phyloP scores from a whole-genome alignment of 2,329 filamentous ascomycete species.

The Atkinsonella texensis region DNA sequence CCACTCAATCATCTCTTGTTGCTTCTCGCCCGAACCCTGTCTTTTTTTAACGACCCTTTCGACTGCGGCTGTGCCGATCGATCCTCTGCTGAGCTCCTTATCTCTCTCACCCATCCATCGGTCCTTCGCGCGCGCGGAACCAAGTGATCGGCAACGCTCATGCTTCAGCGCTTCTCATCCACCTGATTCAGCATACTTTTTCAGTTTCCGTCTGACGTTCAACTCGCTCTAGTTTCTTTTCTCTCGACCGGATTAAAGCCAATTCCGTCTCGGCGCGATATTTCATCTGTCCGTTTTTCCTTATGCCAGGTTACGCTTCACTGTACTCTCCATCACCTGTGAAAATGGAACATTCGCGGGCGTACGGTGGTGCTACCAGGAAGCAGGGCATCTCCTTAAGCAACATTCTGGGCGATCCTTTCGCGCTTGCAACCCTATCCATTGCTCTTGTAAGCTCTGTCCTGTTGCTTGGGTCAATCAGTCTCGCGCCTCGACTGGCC shows the following conservation, averaged over 20 bases:
- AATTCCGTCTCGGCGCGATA: neutral
- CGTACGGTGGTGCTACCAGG: conserved; percentile 37
- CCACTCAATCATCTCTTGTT: conserved; percentile 5
- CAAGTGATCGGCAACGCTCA: conserved; percentile 1
- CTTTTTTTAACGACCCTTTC: neutral
- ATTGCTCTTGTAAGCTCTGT: conserved; percentile 68
- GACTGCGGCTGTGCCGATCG: conserved; percentile 10
- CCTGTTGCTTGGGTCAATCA: neutral
- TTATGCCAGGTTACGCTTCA: conserved; percentile 67
- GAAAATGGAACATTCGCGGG: conserved; percentile 67
- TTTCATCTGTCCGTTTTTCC: conserved; percentile 18
- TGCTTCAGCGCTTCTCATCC: neutral
- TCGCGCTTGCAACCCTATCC: conserved; percentile 86
- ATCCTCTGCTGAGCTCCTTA: conserved; percentile 1
- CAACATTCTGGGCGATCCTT: conserved; percentile 92
- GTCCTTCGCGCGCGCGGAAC: neutral
- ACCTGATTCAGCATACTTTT: neutral
- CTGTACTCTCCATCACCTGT: conserved; percentile 59
- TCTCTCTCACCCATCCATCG: neutral
- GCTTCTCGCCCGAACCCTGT: conserved; percentile 1
- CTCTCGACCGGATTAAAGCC: neutral
- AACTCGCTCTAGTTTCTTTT: neutral
- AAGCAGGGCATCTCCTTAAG: conserved; percentile 57
- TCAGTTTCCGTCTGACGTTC: neutral
- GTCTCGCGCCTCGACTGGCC: neutral